Evolutionary conservation across 1,139 yeast species (phyloP), one percentile per base, ranked within the genome.

Genomic region (Blastobotrys arbuscula): DNA sequence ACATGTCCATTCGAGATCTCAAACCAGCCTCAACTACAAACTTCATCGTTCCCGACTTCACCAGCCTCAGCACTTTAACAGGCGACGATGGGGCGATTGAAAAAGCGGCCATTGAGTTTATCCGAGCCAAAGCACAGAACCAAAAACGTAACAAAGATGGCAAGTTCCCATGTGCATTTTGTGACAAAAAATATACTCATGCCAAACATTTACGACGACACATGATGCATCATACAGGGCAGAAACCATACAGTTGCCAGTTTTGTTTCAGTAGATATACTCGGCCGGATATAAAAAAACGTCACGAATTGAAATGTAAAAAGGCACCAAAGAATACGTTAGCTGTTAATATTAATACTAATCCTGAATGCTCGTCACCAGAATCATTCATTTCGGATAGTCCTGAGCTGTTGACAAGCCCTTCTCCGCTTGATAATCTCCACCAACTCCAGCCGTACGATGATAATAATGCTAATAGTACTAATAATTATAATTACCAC

Each of bases 161-260:
- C 39, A 58, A 60, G 49, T 63, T 53, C 50, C 54, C 50, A 23
- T 65, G 69, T 54, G 49, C 51, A 30, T 49, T 50, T 43, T 65
- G 69, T 50, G 51, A 55, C 31, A 54, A 59, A 34, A 42, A 62
- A 10, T 65, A 65, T 45, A 55, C 63, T 18, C 66, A 65, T 43
- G 57, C 59, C 35, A 65, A 65, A 50, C 69, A 65, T 44, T 59
- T 65, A 35, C 57, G 60, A 47, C 58, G 69, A 12, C 69, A 65
- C 44, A 54, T 59, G 57, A 53, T 64, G 40, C 50, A 58, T 23
- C 69, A 63, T 52, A 59, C 65, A 12, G 66, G 66, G 18, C 57
- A 60, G 31, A 52, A 58, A 16, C 65, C 66, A 10, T 62, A 57
- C 47, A 55, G 50, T 12, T 63, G 66, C 48, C 54, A 54, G 3